Base-by-base conservation (phyloP, 73 alveolate species). In the Uronychia binucleata region DNA sequence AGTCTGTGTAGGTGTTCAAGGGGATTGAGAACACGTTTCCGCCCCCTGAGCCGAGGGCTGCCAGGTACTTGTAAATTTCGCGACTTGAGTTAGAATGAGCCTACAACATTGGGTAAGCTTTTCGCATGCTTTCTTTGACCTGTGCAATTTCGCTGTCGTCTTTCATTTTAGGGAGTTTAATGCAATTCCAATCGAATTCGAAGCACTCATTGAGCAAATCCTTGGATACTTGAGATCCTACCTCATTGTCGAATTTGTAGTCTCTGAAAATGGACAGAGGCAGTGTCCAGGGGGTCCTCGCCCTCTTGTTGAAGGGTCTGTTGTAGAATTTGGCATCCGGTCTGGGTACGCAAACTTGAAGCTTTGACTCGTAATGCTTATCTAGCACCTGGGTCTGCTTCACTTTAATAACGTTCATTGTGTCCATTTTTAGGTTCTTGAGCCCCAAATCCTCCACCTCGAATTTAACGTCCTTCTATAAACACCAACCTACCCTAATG, bases 161-260 rank as follows among this genome's bases (percentile, higher is more conserved):
- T 29, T 90, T 85, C 30, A 59, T 82, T 57, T 84, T 84, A 0
- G 87, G 95, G 30, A 75, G 80, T 59, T 90, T 89, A 30, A 90
- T 85, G 34, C 33, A 26, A 1, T 33, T 77, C 95, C 95, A 90
- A 75, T 90, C 95, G 46, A 82, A 81, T 74, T 90, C 95, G 34
- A 90, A 90, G 46, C 88, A 67, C 29, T 90, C 57, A 8, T 58
- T 46, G 25, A 33, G n/a, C 1, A 90, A 27, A 11, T 84, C 86
- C n/a, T n/a, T n/a, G n/a, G n/a, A n/a, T n/a, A n/a, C n/a, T n/a
- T n/a, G n/a, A n/a, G n/a, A n/a, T n/a, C n/a, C n/a, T 33, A 8
- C 75, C 34, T 79, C 74, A 46, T 74, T 86, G 33, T 90, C 95
- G n/a, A 33, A 76, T 1, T 58, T 34, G 67, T 85, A 90, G 26